Conservation (phyloP, 345 rosid genomes). For the Chamaenerion angustifolium region DNA sequence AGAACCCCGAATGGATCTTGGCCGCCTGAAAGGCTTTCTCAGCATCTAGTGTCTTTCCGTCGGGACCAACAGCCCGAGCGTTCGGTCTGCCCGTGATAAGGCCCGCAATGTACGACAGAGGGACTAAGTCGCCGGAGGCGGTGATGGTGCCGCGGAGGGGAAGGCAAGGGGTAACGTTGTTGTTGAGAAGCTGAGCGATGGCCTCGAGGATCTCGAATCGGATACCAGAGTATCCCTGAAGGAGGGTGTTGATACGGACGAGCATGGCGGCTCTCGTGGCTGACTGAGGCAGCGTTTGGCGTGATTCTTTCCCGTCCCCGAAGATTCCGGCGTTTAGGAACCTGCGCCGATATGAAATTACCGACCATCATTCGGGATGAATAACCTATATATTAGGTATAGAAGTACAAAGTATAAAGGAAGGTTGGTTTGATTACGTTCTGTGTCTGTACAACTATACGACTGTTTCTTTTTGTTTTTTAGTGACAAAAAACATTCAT, state of each 20-base stretch:
- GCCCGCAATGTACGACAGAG: slow-evolving; percentile 9
- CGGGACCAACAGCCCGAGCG: slow-evolving; percentile 7
- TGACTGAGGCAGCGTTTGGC: slow-evolving; percentile 7
- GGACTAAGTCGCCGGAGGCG: slow-evolving; percentile 14
- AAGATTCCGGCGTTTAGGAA: slow-evolving; percentile 12
- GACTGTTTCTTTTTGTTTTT: no score
- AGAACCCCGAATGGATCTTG: slow-evolving; percentile 6
- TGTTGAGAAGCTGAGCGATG: slow-evolving; percentile 8
- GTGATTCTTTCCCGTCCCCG: slow-evolving; percentile 6
- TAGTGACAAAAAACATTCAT: no score
- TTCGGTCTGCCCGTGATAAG: slow-evolving; percentile 11
- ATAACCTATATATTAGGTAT: no score
- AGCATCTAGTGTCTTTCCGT: slow-evolving; percentile 4
- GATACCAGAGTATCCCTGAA: slow-evolving; percentile 13
- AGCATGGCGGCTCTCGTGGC: slow-evolving; percentile 13
- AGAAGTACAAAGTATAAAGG: no score
- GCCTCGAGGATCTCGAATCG: slow-evolving; percentile 14
- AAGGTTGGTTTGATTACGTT: no score
- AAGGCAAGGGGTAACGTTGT: slow-evolving; percentile 11
- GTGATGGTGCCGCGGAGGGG: slow-evolving; percentile 13
- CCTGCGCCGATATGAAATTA: not conserved
- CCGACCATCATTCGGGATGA: no score
- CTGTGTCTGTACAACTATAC: no score
- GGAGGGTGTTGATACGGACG: slow-evolving; percentile 15
- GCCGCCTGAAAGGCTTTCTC: slow-evolving; percentile 6